Evolutionary conservation across 1,139 yeast species (phyloP), one percentile per base, ranked within the genome.

Genomic region (Hanseniaspora gamundiae): DNA sequence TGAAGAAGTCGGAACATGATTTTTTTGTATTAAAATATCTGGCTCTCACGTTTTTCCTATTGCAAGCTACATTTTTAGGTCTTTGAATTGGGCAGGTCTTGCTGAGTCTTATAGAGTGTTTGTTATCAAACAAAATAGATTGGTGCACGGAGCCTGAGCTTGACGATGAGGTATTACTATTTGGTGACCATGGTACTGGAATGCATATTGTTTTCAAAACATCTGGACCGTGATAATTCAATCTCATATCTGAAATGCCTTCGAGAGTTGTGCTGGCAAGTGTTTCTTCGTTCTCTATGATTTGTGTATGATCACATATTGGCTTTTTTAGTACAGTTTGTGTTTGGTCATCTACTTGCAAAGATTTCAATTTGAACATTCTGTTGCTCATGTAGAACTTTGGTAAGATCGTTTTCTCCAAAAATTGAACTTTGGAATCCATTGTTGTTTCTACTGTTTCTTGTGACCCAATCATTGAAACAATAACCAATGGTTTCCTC

Each of bases 191-290:
- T 9, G 42, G 27, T 46, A 39, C 19, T 41, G 52, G 42, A 42
- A 51, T 41, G 40, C 49, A 46, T 10, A 45, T 44, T 19, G 54
- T 47, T 38, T 55, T 58, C 13, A 61, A 48, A 2, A 53, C 49
- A 46, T 60, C 59, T 28, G 49, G 51, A 38, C 54, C 52, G 46
- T 60, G 58, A 35, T 52, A 60, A 7, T 57, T 51, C 11, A 57
- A 52, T 47, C 52, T 54, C 1, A 61, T 47, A 43, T 61, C 62
- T 1, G 63, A 60, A 17, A 38, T 47, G 52, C 48, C 21, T 50
- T 50, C 2, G 49, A 44, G n/a, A 56, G 10, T 17, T n/a, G 28
- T 20, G 22, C 35, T 41, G 7, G 35, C 22, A 26, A 30, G 38
- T 10, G 41, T 29, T 3, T 40, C 40, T 24, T 14, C 16, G 6